Conservation (phyloP, 1,284 basidiomycete genomes). For the Schizophyllum amplum region DNA sequence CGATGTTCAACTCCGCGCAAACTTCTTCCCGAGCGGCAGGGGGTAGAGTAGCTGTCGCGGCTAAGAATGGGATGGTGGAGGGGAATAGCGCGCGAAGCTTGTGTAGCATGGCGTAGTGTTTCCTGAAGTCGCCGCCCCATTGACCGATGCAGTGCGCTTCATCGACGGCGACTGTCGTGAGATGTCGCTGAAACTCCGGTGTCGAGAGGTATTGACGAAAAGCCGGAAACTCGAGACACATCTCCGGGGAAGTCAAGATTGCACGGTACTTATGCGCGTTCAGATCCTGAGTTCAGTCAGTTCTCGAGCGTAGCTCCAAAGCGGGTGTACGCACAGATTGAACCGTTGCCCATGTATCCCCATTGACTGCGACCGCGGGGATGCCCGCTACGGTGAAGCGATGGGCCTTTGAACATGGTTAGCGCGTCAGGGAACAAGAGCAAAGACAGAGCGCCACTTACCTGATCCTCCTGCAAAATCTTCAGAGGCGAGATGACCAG, state of each 20-base stretch:
- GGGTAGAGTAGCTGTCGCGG: constrained; percentile 2
- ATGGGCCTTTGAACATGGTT: no score
- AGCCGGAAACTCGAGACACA: constrained; percentile 4
- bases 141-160: constrained; percentile 5
- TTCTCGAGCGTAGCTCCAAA: background rate
- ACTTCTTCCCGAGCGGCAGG: background rate
- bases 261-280: constrained; percentile 2
- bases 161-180: constrained; percentile 1
- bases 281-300: constrained; percentile 2
- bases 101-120: constrained; percentile 2
- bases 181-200: background rate
- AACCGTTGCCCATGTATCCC: no score
- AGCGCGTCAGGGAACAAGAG: no score
- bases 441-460: no score
- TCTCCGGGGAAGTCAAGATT: constrained; percentile 10
- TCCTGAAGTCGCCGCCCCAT: constrained; percentile 6
- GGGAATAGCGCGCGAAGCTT: constrained; percentile 1
- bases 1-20: background rate
- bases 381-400: no score
- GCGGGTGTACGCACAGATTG: background rate
- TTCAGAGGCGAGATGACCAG: no score
- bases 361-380: no score
- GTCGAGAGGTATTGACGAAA: constrained; percentile 1
- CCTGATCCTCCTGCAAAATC: no score
- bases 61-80: background rate